A percentile compares a stretch with the other conserved stretches of the same genome.
phyloP scores from a whole-genome alignment of 2,329 filamentous ascomycete genomes.

The Diplodia corticola region DNA sequence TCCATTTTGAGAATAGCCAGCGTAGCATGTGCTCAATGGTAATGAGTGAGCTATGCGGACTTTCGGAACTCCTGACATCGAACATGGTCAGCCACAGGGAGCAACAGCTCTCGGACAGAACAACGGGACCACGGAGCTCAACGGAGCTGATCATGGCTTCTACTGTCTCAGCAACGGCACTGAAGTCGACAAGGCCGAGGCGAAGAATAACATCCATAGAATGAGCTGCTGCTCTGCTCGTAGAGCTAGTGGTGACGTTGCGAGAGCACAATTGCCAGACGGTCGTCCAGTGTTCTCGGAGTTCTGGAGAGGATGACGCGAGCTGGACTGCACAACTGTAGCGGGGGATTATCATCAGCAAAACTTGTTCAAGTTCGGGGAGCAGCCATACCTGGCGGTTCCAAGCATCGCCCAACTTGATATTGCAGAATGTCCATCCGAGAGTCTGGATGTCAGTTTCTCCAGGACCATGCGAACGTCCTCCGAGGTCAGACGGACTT shows the following conservation, averaged over 20 bases:
- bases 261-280: constrained; percentile 74
- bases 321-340: constrained; percentile 51
- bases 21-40: constrained; percentile 71
- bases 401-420: constrained; percentile 83
- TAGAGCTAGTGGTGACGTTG: constrained; percentile 67
- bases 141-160: constrained; percentile 73
- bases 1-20: constrained; percentile 84
- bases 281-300: constrained; percentile 64
- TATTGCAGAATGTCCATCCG: constrained; percentile 67
- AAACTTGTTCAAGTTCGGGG: not conserved
- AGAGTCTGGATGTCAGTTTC: constrained; percentile 59
- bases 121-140: constrained; percentile 77
- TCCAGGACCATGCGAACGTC: constrained; percentile 59
- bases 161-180: constrained; percentile 66
- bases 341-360: not conserved
- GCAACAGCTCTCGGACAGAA: constrained; percentile 77
- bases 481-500: constrained; percentile 45
- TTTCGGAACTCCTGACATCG: constrained; percentile 64
- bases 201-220: constrained; percentile 69
- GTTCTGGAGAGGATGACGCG: constrained; percentile 41
- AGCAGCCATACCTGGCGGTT: constrained; percentile 66
- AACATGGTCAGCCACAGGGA: constrained; percentile 71
- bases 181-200: constrained; percentile 65
- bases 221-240: constrained; percentile 75
- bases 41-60: constrained; percentile 66